Conservation (phyloP, 139 green algal species). For the Chlamydomonas sp. region DNA sequence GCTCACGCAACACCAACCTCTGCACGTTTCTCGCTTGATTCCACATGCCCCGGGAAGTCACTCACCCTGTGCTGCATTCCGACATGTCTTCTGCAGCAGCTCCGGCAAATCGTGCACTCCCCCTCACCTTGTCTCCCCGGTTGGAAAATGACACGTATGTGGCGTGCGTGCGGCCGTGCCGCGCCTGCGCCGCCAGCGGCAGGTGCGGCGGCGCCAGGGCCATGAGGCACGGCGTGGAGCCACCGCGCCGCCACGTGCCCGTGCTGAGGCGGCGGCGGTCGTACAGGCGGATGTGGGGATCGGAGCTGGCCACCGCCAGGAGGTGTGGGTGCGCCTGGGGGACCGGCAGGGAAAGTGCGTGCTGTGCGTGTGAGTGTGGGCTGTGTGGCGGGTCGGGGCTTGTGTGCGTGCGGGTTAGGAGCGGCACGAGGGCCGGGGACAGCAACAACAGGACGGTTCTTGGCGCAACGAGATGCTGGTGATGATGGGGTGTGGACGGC, state of each 20-base stretch:
- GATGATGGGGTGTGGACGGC: neutral
- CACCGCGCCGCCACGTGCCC: slow-evolving; percentile 8
- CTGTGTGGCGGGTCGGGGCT: too few relatives aligned
- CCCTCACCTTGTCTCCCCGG: slow-evolving; percentile 62
- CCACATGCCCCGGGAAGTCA: too few relatives aligned
- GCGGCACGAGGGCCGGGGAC: too few relatives aligned
- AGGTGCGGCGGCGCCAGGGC: slow-evolving; percentile 64
- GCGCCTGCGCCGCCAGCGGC: slow-evolving; percentile 10
- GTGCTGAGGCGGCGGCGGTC: slow-evolving; percentile 71
- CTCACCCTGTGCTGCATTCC: too few relatives aligned
- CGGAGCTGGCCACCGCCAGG: slow-evolving; percentile 76
- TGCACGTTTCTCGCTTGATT: too few relatives aligned
- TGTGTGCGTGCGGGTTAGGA: too few relatives aligned
- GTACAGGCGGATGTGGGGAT: slow-evolving; percentile 79
- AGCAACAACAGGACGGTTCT: neutral
- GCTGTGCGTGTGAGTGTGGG: too few relatives aligned
- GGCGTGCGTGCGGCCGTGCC: slow-evolving; percentile 50
- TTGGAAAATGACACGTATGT: slow-evolving; percentile 77
- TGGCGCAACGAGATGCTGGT: too few relatives aligned
- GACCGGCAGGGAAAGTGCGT: neutral
- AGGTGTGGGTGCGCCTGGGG: slow-evolving; percentile 62
- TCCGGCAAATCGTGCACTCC: too few relatives aligned
- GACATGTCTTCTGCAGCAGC: too few relatives aligned
- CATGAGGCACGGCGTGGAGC: slow-evolving; percentile 12
- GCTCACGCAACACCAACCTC: too few relatives aligned